Evolutionary conservation across 139 green algal genomes (phyloP), one percentile per base, ranked within the genome.

Genomic region (Micromonas commoda): DNA sequence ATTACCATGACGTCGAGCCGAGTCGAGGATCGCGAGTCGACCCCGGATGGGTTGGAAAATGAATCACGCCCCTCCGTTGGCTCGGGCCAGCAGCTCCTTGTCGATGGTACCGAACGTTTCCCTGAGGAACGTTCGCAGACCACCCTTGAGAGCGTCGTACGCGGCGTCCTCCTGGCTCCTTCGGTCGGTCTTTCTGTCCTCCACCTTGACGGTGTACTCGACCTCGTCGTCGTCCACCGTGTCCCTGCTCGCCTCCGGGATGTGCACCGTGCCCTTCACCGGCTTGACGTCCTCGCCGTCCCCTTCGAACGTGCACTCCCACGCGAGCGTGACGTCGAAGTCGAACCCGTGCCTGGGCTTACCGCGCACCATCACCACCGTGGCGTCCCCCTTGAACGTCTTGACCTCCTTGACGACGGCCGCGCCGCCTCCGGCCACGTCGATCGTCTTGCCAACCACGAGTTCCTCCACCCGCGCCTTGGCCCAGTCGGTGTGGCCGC

Each of bases 271-370:
- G 20, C 68, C 68, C 2, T 75, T 61, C 2, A 75, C 66, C 61
- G 61, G 61, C 61, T 29, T 29, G 34, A 38, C 2, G 23, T 5
- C 68, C 21, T 75, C 68, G 9, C 3, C 23, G 0, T 75, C n/a
- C 2, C 61, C 37, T 2, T 63, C 37, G 37, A 63, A 75, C 68
- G 68, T 35, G 4, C 37, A 5, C 24, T 63, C 29, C 35, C 37
- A 63, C 21, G 60, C 37, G 19, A 75, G 33, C 63, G 63, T 75
- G 37, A 31, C 6, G n/a, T 75, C 68, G 2, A 75, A 75, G 29
- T 75, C 68, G 24, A 75, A 75, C 38, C 68, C 68, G 37, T 63
- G 68, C 1, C 29, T 60, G 23, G 21, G 23, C 29, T 75, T 75
- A 0, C 68, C 68, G 2, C 68, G 34, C 19, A 61, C 31, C 3